These are phyloP conservation scores for Penicillium verrucosum DNA, from an alignment of 2,329 filamentous ascomycete genomes.

Conservation along the genomic window DNA sequence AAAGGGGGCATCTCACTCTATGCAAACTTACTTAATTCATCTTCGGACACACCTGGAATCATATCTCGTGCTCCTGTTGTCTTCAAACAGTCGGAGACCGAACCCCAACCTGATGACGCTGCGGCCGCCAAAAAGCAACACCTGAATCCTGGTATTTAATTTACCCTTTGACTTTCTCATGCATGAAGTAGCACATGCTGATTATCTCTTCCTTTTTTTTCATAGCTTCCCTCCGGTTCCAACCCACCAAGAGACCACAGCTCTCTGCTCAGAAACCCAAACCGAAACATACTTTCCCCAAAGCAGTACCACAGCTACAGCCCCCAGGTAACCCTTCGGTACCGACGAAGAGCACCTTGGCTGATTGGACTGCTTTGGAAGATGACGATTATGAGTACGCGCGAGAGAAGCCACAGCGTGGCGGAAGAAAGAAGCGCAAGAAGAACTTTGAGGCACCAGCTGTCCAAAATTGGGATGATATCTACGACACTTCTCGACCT, in stretches of 20 bases:
- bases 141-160: conserved; percentile 62
- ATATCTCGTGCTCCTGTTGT: conserved; percentile 73
- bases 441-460: conserved; percentile 64
- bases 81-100: conserved; percentile 59
- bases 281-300: conserved; percentile 60
- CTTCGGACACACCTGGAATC: conserved; percentile 52
- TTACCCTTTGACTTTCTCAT: conserved; percentile 39
- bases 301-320: conserved; percentile 35
- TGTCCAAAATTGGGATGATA: conserved; percentile 78
- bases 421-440: conserved; percentile 74
- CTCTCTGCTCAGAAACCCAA: conserved; percentile 59
- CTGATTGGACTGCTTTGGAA: conserved; percentile 77
- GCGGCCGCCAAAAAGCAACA: conserved; percentile 63
- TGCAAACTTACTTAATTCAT: conserved; percentile 70
- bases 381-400: conserved; percentile 71
- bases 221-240: conserved; percentile 71
- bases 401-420: conserved; percentile 66
- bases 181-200: conserved; percentile 1
- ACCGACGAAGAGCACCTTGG: conserved; percentile 64
- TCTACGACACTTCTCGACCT: conserved; percentile 80
- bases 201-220: conserved; percentile 17
- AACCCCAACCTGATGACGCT: conserved; percentile 48
- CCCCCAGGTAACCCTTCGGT: conserved; percentile 32
- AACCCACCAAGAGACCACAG: conserved; percentile 78
- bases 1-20: conserved; percentile 67